These are phyloP conservation scores for Chlamydomonas applanata DNA, from an alignment of 139 green algal genomes.

Conservation along the genomic window DNA sequence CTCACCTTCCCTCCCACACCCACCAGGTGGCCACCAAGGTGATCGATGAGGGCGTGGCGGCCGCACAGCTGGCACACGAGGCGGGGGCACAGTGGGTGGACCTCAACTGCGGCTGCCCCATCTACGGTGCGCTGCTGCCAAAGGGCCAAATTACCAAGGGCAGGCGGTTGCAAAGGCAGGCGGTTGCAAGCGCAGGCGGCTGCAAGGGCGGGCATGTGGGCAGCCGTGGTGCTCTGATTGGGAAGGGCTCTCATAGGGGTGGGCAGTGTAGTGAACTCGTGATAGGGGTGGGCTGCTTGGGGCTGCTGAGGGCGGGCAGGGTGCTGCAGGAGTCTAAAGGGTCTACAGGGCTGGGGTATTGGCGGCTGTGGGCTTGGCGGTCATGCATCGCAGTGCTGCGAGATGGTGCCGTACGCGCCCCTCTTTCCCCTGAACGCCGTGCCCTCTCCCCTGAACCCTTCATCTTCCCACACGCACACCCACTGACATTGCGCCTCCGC, in stretches of 20 bases:
- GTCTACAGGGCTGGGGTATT: too few relatives aligned
- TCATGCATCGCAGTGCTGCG: neutral
- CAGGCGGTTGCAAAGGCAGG: neutral
- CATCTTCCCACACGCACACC: neutral
- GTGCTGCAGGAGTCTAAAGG: too few relatives aligned
- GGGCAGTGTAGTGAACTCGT: too few relatives aligned
- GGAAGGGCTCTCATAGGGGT: too few relatives aligned
- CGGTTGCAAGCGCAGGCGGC: neutral
- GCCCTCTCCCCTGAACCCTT: neutral
- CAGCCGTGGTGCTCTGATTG: too few relatives aligned
- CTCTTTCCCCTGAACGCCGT: neutral
- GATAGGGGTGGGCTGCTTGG: too few relatives aligned
- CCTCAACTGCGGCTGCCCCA: slow-evolving; percentile 88
- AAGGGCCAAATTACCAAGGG: too few relatives aligned
- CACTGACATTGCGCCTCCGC: neutral
- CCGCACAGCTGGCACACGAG: slow-evolving; percentile 50
- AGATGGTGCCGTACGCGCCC: neutral
- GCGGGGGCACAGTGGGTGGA: slow-evolving; percentile 73
- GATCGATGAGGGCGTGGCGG: slow-evolving; percentile 71
- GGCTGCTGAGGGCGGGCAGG: too few relatives aligned
- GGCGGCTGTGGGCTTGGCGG: neutral
- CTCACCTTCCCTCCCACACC: slow-evolving; percentile 30
- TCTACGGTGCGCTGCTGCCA: slow-evolving; percentile 61
- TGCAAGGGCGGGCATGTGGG: neutral
- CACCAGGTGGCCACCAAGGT: slow-evolving; percentile 80